Evolutionary conservation across 2,329 filamentous ascomycete species (phyloP), one percentile per base, ranked within the genome.

Genomic region (Diaporthe nobilis): DNA sequence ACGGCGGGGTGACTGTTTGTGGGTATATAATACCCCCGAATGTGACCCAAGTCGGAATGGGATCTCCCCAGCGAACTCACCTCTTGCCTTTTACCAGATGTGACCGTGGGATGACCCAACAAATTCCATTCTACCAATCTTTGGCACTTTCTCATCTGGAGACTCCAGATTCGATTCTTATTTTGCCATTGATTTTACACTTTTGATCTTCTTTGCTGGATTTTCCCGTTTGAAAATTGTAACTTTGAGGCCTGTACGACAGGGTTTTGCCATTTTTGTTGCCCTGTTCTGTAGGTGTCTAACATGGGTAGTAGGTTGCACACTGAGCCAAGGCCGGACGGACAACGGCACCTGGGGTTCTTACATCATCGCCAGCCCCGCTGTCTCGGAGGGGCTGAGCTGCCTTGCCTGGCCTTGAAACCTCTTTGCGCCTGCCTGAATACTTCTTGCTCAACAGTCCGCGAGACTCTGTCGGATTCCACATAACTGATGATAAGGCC

Each of bases 11-110:
- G 12, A 2, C 31, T 5, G 6, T 8, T 4, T 9, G 37, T 39
- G 37, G n/a, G 49, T 72, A 80, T 80, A 81, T 83, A 78, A 17
- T 0, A 0, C 4, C 1, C 47, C 42, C 37, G 15, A 0, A 1
- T 3, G 0, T 10, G 3, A 0, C 0, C 0, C 61, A 25, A 77
- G 71, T 82, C 89, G 90, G 91, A 92, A 91, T 92, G 91, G 90
- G 90, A 92, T 90, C 90, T 89, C 85, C 90, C 76, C 92, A 92
- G 88, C 87, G 91, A 92, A 93, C 90, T 91, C 90, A 92, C 91
- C 91, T 92, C 91, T 93, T 93, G 91, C 91, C 91, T 92, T 93
- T 93, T 93, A 93, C 92, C 92, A 93, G 92, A 93, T 92, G 91
- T 92, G 91, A 91, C 92, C 91, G 91, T 92, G 91, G 90, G 81